Evolutionary conservation across 2,329 filamentous ascomycete genomes (phyloP), one percentile per base, ranked within the genome.

Genomic region (Xylariaceae sp.): DNA sequence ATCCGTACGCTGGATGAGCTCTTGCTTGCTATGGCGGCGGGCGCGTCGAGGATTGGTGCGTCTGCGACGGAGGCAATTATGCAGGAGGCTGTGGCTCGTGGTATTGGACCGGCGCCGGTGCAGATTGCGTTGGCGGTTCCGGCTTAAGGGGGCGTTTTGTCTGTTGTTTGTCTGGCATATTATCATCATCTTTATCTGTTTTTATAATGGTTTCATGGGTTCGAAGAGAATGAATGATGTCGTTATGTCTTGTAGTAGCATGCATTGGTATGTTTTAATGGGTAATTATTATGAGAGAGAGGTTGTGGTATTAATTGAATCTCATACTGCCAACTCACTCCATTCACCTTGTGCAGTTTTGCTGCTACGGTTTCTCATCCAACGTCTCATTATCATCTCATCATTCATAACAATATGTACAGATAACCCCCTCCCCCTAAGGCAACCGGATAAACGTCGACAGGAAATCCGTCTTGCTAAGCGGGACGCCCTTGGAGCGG

Each of bases 381-480:
- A 37, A 45, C n/a, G n/a, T 49, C 50, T 37, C 13, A 35, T 49
- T 47, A n/a, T 42, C 13, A 45, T 50, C 2, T 11, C 11, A 15
- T 49, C 4, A 5, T 48, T 48, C 9, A 11, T 17, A 47, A 7
- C 15, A n/a, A 47, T 15, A 15, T 42, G 1, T 13, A 13, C 37
- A 9, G 23, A 30, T 30, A 8, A 13, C 13, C 35, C 34, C 9
- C 23, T 49, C 15, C 13, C 50, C 9, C 45, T 39, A 59, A 2
- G 18, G 48, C 13, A 56, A 62, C 39, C 55, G 65, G 8, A 77
- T 17, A 59, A 76, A 78, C 13, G 67, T 13, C 3, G 10, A 45
- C 51, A 68, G 8, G 69, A 75, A 88, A 67, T 87, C 82, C 55
- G 62, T 47, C 77, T 88, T 88, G 39, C 84, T 84, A 15, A 89